phyloP scores from a whole-genome alignment of 495 filamentous ascomycete species.

The Penicillium cinerascens region DNA sequence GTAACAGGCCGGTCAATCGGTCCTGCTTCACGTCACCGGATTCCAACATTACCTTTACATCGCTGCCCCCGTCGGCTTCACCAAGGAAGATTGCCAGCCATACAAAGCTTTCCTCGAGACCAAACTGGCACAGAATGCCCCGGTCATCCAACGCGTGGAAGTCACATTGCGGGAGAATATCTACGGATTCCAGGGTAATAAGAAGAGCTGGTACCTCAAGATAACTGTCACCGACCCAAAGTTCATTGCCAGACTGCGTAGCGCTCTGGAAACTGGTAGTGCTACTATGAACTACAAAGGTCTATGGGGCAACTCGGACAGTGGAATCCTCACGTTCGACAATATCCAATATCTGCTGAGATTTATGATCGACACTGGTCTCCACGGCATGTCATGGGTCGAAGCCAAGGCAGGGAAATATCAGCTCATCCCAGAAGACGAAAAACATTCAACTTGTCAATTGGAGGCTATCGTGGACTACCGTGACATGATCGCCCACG shows the following conservation, averaged over 20 bases:
- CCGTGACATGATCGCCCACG: constrained; percentile 77
- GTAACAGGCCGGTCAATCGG: constrained; percentile 74
- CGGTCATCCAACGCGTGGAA: constrained; percentile 67
- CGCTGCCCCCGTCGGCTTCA: constrained; percentile 79
- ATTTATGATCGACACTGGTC: constrained; percentile 95
- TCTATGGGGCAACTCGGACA: constrained; percentile 73
- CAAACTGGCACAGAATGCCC: constrained; percentile 61
- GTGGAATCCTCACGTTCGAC: constrained; percentile 80
- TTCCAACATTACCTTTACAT: constrained; percentile 97
- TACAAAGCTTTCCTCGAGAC: constrained; percentile 76
- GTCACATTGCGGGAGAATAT: constrained; percentile 83
- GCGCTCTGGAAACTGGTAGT: constrained; percentile 64
- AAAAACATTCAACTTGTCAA: constrained; percentile 86
- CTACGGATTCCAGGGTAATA: constrained; percentile 88
- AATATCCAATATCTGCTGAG: constrained; percentile 90
- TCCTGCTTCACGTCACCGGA: constrained; percentile 89
- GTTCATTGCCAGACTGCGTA: constrained; percentile 67
- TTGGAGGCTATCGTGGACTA: constrained; percentile 87
- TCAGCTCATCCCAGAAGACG: constrained; percentile 51
- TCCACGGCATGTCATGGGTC: constrained; percentile 97
- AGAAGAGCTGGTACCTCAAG: constrained; percentile 87
- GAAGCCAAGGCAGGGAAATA: constrained; percentile 76
- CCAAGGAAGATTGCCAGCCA: constrained; percentile 65
- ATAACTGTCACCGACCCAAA: constrained; percentile 88
- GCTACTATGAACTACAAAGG: constrained; percentile 75